These are phyloP conservation scores for Citrus medica DNA, from an alignment of 345 rosid species.

Conservation along the genomic window DNA sequence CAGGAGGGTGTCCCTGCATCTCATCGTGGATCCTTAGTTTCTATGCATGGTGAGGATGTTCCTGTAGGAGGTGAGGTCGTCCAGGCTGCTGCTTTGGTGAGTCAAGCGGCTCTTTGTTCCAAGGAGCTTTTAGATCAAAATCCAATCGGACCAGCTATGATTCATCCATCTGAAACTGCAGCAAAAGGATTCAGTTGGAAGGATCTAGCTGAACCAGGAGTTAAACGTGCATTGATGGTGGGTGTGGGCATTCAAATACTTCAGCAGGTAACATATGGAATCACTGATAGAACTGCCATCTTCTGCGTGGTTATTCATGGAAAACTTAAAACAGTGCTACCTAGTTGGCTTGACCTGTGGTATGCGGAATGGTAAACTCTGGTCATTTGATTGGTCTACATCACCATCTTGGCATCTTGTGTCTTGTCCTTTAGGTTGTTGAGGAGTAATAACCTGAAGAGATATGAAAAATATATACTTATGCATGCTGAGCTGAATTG, in stretches of 20 bases:
- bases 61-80: constrained; percentile 53
- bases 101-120: constrained; percentile 81
- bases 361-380: background rate
- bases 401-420: background rate
- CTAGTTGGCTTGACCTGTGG: background rate
- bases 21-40: constrained; percentile 65
- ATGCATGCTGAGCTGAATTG: background rate
- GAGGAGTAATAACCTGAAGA: background rate
- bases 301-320: background rate
- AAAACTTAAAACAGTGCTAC: background rate
- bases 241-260: constrained; percentile 95
- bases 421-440: background rate
- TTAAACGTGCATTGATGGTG: constrained; percentile 81
- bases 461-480: background rate
- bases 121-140: constrained; percentile 58
- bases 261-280: constrained; percentile 69
- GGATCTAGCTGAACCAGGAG: constrained; percentile 90
- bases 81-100: constrained; percentile 90
- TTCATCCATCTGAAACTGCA: constrained; percentile 74
- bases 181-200: constrained; percentile 60
- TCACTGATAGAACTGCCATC: constrained; percentile 1
- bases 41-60: constrained; percentile 53
- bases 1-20: constrained; percentile 65
- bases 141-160: constrained; percentile 83
- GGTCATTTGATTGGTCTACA: background rate